Evolutionary conservation across 805 yeast species (phyloP).

Genomic region (Metschnikowia reukaufii): DNA sequence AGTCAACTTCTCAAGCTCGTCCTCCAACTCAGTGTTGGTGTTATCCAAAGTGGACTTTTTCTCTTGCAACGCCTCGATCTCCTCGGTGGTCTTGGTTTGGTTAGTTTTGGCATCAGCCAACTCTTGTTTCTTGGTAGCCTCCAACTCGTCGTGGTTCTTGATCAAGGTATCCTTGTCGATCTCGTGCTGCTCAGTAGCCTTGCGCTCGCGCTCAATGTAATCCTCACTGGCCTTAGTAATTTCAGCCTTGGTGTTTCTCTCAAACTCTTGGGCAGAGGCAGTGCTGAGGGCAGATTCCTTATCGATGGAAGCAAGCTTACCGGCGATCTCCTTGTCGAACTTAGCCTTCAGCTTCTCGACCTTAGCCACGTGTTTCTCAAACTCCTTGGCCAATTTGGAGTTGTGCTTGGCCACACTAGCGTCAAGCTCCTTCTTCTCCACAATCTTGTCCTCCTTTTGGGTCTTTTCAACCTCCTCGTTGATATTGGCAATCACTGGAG

Average conservation of each 20-base stretch:
- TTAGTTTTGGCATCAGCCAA: conserved; percentile 41
- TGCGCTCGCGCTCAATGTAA: conserved; percentile 45
- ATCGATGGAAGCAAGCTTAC: conserved; percentile 27
- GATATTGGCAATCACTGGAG: conserved; percentile 52
- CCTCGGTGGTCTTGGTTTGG: conserved; percentile 44
- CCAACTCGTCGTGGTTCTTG: conserved; percentile 46
- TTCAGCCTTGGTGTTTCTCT: conserved; percentile 40
- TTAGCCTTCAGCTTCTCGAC: conserved; percentile 38
- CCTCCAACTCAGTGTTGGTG: conserved; percentile 37
- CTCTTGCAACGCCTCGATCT: conserved; percentile 45
- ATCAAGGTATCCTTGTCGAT: conserved; percentile 43
- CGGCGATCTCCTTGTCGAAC: conserved; percentile 44
- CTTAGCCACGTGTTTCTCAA: conserved; percentile 38
- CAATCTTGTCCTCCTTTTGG: conserved; percentile 44
- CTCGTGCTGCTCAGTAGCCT: conserved; percentile 47
- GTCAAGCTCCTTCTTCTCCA: conserved; percentile 38
- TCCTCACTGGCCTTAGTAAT: conserved; percentile 47
- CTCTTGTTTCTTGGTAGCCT: conserved; percentile 45
- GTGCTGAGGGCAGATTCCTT: conserved; percentile 29
- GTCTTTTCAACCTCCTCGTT: conserved; percentile 49
- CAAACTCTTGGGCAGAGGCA: conserved; percentile 34
- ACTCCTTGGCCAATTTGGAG: conserved; percentile 34
- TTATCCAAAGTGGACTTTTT: conserved; percentile 43
- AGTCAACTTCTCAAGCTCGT: conserved; percentile 44
- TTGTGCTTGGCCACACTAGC: conserved; percentile 37